Evolutionary conservation across 805 yeast genomes (phyloP), one percentile per base, ranked within the genome.

Genomic region (Myxozyma udenii): DNA sequence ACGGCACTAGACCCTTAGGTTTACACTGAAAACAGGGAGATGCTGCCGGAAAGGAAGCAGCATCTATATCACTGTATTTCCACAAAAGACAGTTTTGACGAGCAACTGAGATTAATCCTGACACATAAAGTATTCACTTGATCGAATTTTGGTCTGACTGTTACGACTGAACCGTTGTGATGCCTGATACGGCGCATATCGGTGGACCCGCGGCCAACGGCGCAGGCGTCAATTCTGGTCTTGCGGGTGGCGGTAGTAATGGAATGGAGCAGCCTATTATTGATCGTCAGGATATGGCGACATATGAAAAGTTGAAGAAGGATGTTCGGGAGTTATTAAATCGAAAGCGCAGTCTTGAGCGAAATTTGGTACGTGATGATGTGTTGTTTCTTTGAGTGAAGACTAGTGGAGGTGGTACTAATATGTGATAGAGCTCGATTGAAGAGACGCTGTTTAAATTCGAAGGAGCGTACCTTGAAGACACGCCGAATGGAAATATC

Each of bases 381-480:
- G 28, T 16, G 24, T 5, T 11, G 39, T 5, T 44, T 19, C 25
- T 19, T 19, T 42, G 21, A 7, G 33, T 7, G 11, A 30, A 38
- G 14, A 43, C 6, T 4, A 26, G 32, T 26, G 46, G 5, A 14
- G 6, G 46, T 7, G 46, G 22, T 16, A 6, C 18, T 22, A 19
- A 4, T 11, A 63, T 80, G 58, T 28, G 9, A 9, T 74, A 84
- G 43, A 78, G 78, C 21, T 69, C 68, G 41, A 65, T 88, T 4
- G 96, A 90, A 63, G 96, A 88, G 57, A 78, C 79, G 46, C 83
- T 90, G 4, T 89, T 81, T 69, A 84, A 81, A 43, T 80, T 80
- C 58, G 98, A 90, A 64, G 81, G 84, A 7, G 78, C 79, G 12
- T 90, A 90, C 65, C 78, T 90, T 42, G 79, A 84, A 25, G 89